Base-by-base conservation (phyloP, 306 rosid species). In the Cicer arietinum region DNA sequence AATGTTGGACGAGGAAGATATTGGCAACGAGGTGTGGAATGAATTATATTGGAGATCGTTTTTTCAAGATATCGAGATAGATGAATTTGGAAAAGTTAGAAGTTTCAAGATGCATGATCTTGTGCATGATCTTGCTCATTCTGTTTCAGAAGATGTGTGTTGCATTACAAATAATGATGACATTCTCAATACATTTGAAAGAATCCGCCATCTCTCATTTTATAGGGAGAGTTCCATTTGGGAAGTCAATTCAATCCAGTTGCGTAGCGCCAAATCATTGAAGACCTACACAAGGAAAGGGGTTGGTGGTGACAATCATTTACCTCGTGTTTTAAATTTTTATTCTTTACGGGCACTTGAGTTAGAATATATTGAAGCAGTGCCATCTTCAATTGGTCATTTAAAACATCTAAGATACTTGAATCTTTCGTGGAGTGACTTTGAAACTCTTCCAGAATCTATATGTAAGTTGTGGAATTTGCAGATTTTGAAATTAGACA, bases 31-130 rank as follows among this genome's bases (percentile, higher is more conserved):
- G 13, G 71, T 50, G 40, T 69, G 82, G 71, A 53, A 70, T 39
- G 82, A 78, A 25, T 78, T 78, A 43, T n/a, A 71, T 1, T 16
- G 62, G 65, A 78, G 77, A 50, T 78, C 82, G 0, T 61, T 78
- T 48, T 78, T 78, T 3, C 77, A 69, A 12, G 81, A 77, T 39
- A 13, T 77, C 2, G 7, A 46, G 70, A 69, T 1, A 20, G 70
- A 69, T 58, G 2, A 6, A 20, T 18, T 46, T 39, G 76, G 71
- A 0, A 40, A 59, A 39, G 35, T 69, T 8, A 18, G 0, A 37
- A 9, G 1, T 8, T 77, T 77, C 52, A 68, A 77, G 58, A 35
- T 77, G 70, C 81, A 68, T 14, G 81, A 77, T 45, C 73, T 64
- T 12, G 65, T 75, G 40, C 79, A 74, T 41, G 80, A 76, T 67